Base-by-base conservation (phyloP, 2,329 filamentous ascomycete genomes). In the Neonectria punicea region DNA sequence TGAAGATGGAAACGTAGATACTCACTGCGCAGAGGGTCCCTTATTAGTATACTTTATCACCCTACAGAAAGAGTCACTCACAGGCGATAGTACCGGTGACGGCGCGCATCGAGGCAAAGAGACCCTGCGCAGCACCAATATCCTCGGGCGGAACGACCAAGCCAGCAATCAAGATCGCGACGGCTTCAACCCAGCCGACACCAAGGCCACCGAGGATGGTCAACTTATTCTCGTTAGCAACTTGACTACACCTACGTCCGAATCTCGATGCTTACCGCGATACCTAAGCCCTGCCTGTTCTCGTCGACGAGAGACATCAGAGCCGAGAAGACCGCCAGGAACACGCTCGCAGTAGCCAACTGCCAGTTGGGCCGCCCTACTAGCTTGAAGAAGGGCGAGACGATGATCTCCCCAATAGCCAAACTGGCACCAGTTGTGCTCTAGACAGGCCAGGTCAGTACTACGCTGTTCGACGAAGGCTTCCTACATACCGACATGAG, bases 81-180 rank as follows among this genome's bases (percentile, higher is more conserved):
- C 47, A 25, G 22, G 36, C 22, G 6, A 53, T 46, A 10, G 57
- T 53, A 11, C 47, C 25, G 11, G 32, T 53, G 5, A 59, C 47
- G 16, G 47, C 22, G 2, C 47, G 47, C 16, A 28, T 51, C 5
- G 46, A 43, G 2, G 36, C 47, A 5, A 59, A 59, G 30, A 53
- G 28, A 9, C 18, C 47, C 6, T 53, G 47, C 2, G 18, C 47
- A 32, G n/a, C 36, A n/a, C 47, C 47, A n/a, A 53, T 53, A n/a
- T 59, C 36, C 18, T 46, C 47, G 1, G 47, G 47, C 4, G 57
- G 57, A 28, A 59, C 36, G 6, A 59, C 57, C 10, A 59, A 36
- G 14, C 47, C 36, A 16, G 57, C 36, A 44, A 54, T 49, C 3
- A 61, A 16, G 14, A 61, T 53, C 8, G 58, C 50, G 4, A 61